These are phyloP conservation scores for Mucor lusitanicus DNA, from an alignment of 371 early-diverging fungal species.

Conservation along the genomic window DNA sequence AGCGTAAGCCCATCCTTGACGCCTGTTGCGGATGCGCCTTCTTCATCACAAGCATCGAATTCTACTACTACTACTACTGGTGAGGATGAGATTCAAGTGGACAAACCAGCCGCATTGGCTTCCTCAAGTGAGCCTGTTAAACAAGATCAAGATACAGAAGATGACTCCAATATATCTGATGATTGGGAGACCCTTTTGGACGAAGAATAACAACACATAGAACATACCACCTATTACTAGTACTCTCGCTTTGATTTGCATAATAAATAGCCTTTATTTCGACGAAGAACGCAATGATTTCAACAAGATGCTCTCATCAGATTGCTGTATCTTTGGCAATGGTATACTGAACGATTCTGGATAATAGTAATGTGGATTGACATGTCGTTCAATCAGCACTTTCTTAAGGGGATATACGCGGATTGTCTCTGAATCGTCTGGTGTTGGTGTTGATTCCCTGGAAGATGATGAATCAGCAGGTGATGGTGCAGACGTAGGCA, in stretches of 20 bases:
- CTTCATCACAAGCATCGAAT: neutral
- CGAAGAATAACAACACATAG: neutral
- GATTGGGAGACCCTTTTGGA: constrained; percentile 17
- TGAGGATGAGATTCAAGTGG: neutral
- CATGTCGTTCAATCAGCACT: neutral
- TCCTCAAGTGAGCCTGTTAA: neutral
- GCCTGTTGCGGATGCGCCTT: neutral
- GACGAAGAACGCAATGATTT: neutral
- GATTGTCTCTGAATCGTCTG: neutral
- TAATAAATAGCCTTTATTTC: neutral
- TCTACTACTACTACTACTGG: too few species aligned
- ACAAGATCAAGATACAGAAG: neutral
- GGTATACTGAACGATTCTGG: neutral
- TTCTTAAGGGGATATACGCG: neutral
- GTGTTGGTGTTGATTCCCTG: neutral
- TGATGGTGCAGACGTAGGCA: neutral
- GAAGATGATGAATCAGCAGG: neutral
- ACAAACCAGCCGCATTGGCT: neutral
- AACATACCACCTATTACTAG: constrained; percentile 58
- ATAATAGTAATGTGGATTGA: neutral
- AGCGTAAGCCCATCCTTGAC: neutral
- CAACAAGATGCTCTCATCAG: neutral
- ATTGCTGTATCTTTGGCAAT: neutral
- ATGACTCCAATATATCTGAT: neutral
- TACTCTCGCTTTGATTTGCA: constrained; percentile 37